Conservation (phyloP, 352 stramenopile species). For the Achlya hypogyna region DNA sequence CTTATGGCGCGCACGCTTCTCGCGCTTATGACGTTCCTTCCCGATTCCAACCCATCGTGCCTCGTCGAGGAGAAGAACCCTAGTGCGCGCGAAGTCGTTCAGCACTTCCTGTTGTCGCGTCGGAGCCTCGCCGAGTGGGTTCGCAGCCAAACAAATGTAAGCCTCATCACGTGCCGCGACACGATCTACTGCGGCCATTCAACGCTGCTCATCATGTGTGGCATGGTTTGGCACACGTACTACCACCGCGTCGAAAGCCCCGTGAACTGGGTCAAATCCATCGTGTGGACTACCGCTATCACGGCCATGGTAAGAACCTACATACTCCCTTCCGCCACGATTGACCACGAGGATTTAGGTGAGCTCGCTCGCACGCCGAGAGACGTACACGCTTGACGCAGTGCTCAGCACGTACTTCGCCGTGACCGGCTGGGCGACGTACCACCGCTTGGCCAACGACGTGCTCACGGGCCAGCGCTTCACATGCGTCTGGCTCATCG, state of each 20-base stretch:
- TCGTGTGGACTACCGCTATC: slow-evolving; percentile 12
- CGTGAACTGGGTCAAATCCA: slow-evolving; percentile 7
- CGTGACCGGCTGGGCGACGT: slow-evolving; percentile 11
- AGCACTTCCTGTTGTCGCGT: slow-evolving; percentile 7
- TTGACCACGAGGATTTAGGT: background rate
- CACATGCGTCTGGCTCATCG: slow-evolving; percentile 14
- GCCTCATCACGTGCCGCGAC: slow-evolving; percentile 2
- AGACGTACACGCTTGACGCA: slow-evolving; percentile 14
- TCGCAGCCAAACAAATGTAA: background rate
- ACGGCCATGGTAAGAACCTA: background rate
- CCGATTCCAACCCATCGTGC: slow-evolving; percentile 14
- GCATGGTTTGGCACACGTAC: slow-evolving; percentile 17
- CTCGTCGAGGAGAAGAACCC: slow-evolving; percentile 11
- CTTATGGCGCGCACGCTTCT: slow-evolving; percentile 10
- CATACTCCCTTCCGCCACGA: background rate
- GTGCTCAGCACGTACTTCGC: slow-evolving; percentile 15
- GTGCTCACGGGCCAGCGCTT: slow-evolving; percentile 10
- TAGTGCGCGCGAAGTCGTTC: slow-evolving; percentile 6
- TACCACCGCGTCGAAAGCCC: slow-evolving; percentile 11
- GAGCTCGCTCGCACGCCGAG: slow-evolving; percentile 3
- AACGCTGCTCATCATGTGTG: slow-evolving; percentile 8
- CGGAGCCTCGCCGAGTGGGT: slow-evolving; percentile 6
- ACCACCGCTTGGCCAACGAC: slow-evolving; percentile 15
- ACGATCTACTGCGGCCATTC: slow-evolving; percentile 17
- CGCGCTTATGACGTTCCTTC: slow-evolving; percentile 11